These are phyloP conservation scores for Asterionellopsis glacialis DNA, from an alignment of 108 stramenopile species.

Conservation along the genomic window DNA sequence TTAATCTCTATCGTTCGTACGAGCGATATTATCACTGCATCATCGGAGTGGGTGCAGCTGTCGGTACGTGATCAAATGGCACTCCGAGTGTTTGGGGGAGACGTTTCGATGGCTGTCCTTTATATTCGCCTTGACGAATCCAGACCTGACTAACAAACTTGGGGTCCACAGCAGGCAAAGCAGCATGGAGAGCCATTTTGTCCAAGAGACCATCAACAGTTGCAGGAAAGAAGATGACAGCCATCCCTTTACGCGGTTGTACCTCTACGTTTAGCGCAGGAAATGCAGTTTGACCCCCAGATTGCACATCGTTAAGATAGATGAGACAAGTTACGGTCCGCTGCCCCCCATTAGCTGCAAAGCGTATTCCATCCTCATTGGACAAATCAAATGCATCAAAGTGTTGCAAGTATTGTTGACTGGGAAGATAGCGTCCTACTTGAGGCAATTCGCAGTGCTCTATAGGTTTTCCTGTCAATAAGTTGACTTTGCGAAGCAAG, in stretches of 20 bases:
- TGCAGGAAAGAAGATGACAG: conserved; percentile 94
- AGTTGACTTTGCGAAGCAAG: conserved; percentile 66
- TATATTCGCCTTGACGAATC: conserved; percentile 88
- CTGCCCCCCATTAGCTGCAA: conserved; percentile 90
- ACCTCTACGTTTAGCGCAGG: conserved; percentile 78
- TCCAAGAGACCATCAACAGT: conserved; percentile 90
- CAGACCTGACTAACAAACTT: conserved; percentile 98
- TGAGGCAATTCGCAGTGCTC: conserved; percentile 89
- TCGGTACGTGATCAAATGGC: conserved; percentile 22
- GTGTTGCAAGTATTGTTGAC: conserved; percentile 81
- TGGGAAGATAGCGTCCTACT: conserved; percentile 83
- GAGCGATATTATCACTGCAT: too few species aligned
- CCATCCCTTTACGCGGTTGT: conserved; percentile 77
- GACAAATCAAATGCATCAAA: conserved; percentile 89
- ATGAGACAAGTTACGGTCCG: conserved; percentile 89
- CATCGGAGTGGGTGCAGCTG: too few species aligned
- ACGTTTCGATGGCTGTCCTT: conserved; percentile 69
- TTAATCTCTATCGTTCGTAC: too few species aligned
- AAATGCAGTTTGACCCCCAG: conserved; percentile 90
- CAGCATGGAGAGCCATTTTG: conserved; percentile 86
- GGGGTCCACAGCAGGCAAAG: conserved; percentile 77
- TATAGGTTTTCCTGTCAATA: conserved; percentile 79
- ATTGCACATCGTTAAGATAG: conserved; percentile 90
- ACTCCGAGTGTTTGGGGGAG: conserved; percentile 55
- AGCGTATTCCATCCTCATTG: conserved; percentile 75